These are phyloP conservation scores for Tylopilus felleus DNA, from an alignment of 768 basidiomycete genomes.

Conservation along the genomic window DNA sequence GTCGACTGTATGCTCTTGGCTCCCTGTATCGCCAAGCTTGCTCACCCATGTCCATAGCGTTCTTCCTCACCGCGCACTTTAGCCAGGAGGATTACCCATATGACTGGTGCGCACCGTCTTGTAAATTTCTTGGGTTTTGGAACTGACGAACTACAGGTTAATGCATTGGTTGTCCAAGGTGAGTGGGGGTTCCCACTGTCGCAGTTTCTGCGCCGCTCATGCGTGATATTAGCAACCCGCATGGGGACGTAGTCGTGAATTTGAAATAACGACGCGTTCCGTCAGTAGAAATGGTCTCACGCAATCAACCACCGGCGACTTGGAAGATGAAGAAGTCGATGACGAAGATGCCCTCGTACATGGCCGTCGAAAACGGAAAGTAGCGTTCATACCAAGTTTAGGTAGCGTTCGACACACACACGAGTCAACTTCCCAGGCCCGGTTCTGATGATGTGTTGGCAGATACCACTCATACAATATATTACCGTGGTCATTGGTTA, in stretches of 20 bases:
- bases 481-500: conserved; percentile 87
- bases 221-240: conserved; percentile 70
- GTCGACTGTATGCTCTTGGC: conserved; percentile 59
- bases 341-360: conserved; percentile 57
- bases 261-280: conserved; percentile 83
- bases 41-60: conserved; percentile 41
- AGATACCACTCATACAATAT: conserved; percentile 89
- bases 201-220: conserved; percentile 16
- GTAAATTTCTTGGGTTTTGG: not conserved
- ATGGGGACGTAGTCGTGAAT: conserved; percentile 85
- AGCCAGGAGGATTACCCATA: conserved; percentile 86
- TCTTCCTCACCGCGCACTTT: conserved; percentile 88
- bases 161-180: conserved; percentile 91
- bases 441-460: conserved; percentile 16
- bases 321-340: conserved; percentile 64
- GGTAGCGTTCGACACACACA: conserved; percentile 48
- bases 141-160: conserved; percentile 46
- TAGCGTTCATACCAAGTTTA: conserved; percentile 82
- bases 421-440: conserved; percentile 6
- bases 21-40: not conserved
- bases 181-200: conserved; percentile 10
- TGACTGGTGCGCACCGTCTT: conserved; percentile 56
- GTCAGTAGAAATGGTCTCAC: conserved; percentile 61
- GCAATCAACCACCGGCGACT: conserved; percentile 67
- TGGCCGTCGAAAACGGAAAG: conserved; percentile 71